A percentile compares a stretch with the other conserved stretches of the same genome.
Conservation (phyloP, 331 rosid genomes). For the Cydonia oblonga region DNA sequence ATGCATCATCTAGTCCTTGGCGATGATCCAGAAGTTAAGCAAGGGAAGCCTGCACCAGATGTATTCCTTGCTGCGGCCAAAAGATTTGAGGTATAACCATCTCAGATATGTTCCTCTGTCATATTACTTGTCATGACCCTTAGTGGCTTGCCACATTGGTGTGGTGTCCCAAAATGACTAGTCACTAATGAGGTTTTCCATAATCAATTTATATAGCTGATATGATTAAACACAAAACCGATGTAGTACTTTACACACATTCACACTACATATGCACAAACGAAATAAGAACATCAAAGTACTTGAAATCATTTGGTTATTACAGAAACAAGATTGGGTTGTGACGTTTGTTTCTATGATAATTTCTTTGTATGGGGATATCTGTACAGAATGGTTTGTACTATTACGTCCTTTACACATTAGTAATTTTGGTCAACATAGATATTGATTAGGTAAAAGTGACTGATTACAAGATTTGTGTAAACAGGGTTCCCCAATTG, state of each 20-base stretch:
- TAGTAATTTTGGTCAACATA: background rate
- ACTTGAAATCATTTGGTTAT: background rate
- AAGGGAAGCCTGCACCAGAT: slow-evolving; percentile 91
- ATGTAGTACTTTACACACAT: background rate
- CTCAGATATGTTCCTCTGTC: background rate
- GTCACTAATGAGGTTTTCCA: background rate
- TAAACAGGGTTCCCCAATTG: slow-evolving; percentile 60
- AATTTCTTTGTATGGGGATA: background rate
- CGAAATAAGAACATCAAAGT: background rate
- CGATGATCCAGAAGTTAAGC: slow-evolving; percentile 92
- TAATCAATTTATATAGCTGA: background rate
- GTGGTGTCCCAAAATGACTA: background rate
- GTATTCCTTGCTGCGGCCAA: slow-evolving; percentile 78
- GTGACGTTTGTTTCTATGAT: background rate
- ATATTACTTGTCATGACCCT: background rate
- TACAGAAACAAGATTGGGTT: background rate
- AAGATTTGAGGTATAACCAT: slow-evolving; percentile 72
- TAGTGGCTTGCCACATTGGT: background rate
- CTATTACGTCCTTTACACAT: background rate
- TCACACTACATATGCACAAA: background rate
- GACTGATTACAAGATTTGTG: slow-evolving; percentile 10
- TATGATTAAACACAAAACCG: background rate
- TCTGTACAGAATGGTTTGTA: background rate
- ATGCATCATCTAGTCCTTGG: slow-evolving; percentile 91
- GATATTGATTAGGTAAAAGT: slow-evolving; percentile 2